phyloP scores from a whole-genome alignment of 139 green algal species.

The Chlorella ohadii region DNA sequence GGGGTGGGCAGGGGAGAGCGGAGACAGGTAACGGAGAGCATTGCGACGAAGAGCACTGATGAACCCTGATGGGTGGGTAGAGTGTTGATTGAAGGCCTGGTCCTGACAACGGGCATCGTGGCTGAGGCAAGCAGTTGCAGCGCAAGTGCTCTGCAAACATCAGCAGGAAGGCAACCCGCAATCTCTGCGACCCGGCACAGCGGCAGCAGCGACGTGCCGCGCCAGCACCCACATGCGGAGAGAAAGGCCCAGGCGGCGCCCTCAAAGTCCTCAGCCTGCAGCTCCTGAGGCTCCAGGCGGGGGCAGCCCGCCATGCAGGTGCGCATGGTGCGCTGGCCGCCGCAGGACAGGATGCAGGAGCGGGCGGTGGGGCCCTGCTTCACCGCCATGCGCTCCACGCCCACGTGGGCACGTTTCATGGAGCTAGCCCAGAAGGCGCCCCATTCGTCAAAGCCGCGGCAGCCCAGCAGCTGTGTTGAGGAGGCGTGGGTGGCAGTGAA shows the following conservation, averaged over 20 bases:
- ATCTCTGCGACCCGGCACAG: too few relatives aligned
- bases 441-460: conserved; percentile 62
- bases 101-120: too few relatives aligned
- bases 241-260: conserved; percentile 55
- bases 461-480: conserved; percentile 35
- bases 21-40: not conserved
- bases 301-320: conserved; percentile 57
- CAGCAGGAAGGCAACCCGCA: too few relatives aligned
- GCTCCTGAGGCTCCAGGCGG: conserved; percentile 26
- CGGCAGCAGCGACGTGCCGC: not conserved
- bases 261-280: conserved; percentile 45
- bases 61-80: too few relatives aligned
- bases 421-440: conserved; percentile 55
- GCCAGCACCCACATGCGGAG: not conserved
- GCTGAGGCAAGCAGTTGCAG: too few relatives aligned
- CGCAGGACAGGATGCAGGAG: conserved; percentile 64
- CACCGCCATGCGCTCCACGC: conserved; percentile 36
- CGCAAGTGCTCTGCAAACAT: too few relatives aligned
- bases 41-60: not conserved
- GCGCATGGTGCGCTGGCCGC: conserved; percentile 64
- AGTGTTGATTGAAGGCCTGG: too few relatives aligned
- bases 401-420: conserved; percentile 58
- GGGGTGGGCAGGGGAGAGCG: not conserved
- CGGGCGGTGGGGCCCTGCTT: conserved; percentile 54
- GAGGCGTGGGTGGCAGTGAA: not conserved